Evolutionary conservation across 2,329 filamentous ascomycete species (phyloP).

Genomic region (Celoporthe dispersa): DNA sequence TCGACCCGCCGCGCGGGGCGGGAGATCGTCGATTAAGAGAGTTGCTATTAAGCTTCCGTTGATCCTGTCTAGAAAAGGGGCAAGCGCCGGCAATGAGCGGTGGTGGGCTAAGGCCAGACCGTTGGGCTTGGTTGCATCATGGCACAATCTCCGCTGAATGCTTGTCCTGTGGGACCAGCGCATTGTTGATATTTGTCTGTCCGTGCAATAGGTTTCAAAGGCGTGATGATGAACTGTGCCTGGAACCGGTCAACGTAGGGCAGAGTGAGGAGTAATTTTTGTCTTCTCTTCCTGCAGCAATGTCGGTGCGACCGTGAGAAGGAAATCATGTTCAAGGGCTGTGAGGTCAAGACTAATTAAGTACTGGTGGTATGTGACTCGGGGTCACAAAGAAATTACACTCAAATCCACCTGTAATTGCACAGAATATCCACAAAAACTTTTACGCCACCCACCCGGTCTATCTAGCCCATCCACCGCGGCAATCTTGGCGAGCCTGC

Average conservation of each 20-base stretch:
- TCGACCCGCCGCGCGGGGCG: background rate
- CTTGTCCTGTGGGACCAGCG: background rate
- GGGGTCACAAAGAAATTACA: background rate
- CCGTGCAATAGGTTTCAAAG: background rate
- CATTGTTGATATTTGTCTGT: background rate
- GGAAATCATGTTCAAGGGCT: background rate
- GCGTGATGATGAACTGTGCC: background rate
- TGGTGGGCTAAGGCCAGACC: conserved; percentile 5
- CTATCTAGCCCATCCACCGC: background rate
- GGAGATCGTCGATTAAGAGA: conserved; percentile 1
- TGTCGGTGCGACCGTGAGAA: background rate
- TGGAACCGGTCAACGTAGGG: background rate
- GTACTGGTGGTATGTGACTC: background rate
- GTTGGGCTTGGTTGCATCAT: background rate
- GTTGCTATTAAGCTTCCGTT: background rate
- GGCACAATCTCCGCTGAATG: conserved; percentile 3
- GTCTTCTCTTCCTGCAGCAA: no score
- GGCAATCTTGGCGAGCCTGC: background rate
- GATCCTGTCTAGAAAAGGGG: conserved; percentile 5
- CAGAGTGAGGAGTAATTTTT: background rate
- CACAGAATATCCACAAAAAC: no score
- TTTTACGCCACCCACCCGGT: no score
- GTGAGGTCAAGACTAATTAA: background rate
- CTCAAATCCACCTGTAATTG: background rate
- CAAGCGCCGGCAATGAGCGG: conserved; percentile 1